These are phyloP conservation scores for Harringtonia lauricola DNA, from an alignment of 2,329 filamentous ascomycete species.

Conservation along the genomic window DNA sequence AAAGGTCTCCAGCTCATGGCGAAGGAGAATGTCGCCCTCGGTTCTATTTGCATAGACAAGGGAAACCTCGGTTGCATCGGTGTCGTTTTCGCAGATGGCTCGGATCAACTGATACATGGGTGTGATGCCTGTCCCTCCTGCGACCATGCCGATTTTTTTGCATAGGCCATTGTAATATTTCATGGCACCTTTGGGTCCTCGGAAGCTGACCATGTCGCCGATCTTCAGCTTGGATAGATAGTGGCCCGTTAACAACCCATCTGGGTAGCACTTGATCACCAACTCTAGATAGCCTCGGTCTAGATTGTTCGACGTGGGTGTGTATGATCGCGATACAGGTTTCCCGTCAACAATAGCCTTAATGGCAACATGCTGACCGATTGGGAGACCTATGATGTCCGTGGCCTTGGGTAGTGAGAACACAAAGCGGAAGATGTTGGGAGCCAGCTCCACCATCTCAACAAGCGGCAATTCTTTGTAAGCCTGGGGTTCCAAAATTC, in stretches of 20 bases:
- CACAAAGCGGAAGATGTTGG: constrained; percentile 32
- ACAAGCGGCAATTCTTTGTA: constrained; percentile 35
- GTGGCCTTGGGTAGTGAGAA: constrained; percentile 34
- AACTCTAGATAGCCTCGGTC: constrained; percentile 38
- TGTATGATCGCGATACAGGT: constrained; percentile 40
- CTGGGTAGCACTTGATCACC: constrained; percentile 38
- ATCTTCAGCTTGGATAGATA: constrained; percentile 35
- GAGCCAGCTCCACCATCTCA: constrained; percentile 26
- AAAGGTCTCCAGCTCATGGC: constrained; percentile 42
- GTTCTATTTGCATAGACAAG: constrained; percentile 49
- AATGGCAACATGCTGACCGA: constrained; percentile 45
- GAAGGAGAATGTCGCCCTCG: constrained; percentile 48
- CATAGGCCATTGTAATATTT: constrained; percentile 31
- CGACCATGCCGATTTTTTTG: constrained; percentile 42
- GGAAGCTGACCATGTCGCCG: constrained; percentile 38
- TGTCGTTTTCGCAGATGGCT: constrained; percentile 50
- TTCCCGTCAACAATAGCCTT: constrained; percentile 33
- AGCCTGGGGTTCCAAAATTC: constrained; percentile 36
- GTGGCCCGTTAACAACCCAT: constrained; percentile 36
- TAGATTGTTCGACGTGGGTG: constrained; percentile 38
- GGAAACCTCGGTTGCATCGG: constrained; percentile 43
- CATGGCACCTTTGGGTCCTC: constrained; percentile 47
- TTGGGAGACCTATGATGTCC: constrained; percentile 40
- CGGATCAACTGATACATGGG: constrained; percentile 53
- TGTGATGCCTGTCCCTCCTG: constrained; percentile 39